A percentile compares a stretch with the other conserved stretches of the same genome.
Conservation (phyloP, 345 rosid genomes). For the Syzygium oleosum region DNA sequence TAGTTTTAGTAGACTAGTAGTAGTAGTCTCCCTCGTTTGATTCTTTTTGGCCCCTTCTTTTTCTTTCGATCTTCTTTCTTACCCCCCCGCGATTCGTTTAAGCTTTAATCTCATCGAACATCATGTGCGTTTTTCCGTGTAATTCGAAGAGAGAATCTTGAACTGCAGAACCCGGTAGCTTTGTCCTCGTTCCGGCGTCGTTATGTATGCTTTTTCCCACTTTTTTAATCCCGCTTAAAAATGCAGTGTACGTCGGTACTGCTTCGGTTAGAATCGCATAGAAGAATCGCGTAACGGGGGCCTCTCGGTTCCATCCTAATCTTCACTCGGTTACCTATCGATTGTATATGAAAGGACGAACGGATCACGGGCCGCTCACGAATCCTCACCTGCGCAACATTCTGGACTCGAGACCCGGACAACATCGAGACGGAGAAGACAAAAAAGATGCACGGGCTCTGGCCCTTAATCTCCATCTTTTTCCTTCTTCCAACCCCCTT, state of each 20-base stretch:
- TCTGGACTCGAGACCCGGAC: not conserved
- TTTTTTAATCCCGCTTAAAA: not conserved
- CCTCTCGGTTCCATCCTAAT: not conserved
- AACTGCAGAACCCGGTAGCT: not conserved
- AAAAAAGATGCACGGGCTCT: no score
- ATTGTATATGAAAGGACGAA: not conserved
- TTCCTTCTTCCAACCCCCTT: not conserved
- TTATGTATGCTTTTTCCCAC: not conserved
- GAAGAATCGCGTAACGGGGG: not conserved
- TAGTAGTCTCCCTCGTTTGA: not conserved
- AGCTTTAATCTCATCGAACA: not conserved
- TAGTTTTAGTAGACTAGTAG: not conserved
- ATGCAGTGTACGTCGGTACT: no score
- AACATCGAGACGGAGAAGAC: no score
- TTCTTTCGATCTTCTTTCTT: accelerated
- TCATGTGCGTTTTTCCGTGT: not conserved
- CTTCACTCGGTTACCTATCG: not conserved
- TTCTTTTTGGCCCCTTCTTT: not conserved
- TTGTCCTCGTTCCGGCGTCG: not conserved
- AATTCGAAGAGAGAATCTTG: not conserved
- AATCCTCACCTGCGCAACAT: not conserved
- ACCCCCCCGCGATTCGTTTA: not conserved
- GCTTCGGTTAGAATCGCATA: not conserved
- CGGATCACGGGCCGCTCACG: not conserved
- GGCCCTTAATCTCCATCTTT: not conserved